Evolutionary conservation across 1,284 basidiomycete species (phyloP), one percentile per base, ranked within the genome.

Genomic region (Ceratobasidium sp.): DNA sequence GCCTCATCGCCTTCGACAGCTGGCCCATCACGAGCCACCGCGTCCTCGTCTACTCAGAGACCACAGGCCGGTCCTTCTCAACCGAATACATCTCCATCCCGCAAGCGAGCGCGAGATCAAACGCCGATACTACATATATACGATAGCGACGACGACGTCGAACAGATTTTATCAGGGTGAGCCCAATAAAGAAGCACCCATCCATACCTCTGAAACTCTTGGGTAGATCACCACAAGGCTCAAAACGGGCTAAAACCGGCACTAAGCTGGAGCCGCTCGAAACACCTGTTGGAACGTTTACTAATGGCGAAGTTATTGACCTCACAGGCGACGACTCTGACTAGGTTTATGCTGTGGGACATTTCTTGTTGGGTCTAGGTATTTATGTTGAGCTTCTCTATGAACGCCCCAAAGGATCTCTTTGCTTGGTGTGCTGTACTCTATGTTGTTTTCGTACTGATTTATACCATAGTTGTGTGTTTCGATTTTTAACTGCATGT

Each of bases 261-360:
- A 28, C 36, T 14, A 67, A 67, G 41, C 16, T 41, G 16, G 64
- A 67, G 36, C 48, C 48, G 2, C 50, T 55, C 21, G 41, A 67
- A 8, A n/a, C 16, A 23, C 64, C 64, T 16, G 3, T 39, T 9
- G 52, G 64, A 28, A 39, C 50, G 3, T 67, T 67, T 55, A 39
- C 34, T 18, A 30, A 55, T 26, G 64, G 64, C 21, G 64, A 67
- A 45, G 64, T 67, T 10, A 67, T 67, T 55, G 64, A 67, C n/a
- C 50, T 67, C 9, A 67, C 64, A 14, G 64, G 64, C 10, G 64
- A 67, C 36, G 64, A 67, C 36, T 67, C 43, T n/a, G 59, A 61
- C 59, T 61, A 46, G 36, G n/a, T 23, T 12, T 48, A 46, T 34
- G 39, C 18, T 1, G 6, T 28, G 21, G 28, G 6, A 46, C 26